These are phyloP conservation scores for Aspergillus indologenus DNA, from an alignment of 495 filamentous ascomycete genomes.

Conservation along the genomic window DNA sequence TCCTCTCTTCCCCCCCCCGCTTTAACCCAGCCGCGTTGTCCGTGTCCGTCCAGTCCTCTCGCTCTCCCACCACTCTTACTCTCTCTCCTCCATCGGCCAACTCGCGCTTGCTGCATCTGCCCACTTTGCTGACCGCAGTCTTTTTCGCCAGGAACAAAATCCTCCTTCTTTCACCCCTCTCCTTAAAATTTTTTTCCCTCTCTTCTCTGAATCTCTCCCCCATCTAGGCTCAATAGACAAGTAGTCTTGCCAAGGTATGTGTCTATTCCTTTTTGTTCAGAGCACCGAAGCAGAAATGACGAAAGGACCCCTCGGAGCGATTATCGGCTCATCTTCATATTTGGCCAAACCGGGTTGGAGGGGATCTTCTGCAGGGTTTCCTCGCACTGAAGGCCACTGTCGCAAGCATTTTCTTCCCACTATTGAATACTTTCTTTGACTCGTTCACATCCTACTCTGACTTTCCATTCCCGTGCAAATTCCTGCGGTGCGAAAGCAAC, in stretches of 20 bases:
- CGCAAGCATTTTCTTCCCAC: neutral
- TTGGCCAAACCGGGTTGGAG: neutral
- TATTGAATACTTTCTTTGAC: neutral
- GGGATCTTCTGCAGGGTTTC: conserved; percentile 3
- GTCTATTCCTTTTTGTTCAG: neutral
- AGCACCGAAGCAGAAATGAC: neutral
- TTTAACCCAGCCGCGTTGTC: neutral
- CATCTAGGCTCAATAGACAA: neutral
- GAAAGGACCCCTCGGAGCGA: neutral
- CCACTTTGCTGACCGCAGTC: neutral
- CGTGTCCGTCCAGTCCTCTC: neutral
- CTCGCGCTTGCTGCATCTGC: neutral
- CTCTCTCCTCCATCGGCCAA: neutral
- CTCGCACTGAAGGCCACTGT: neutral
- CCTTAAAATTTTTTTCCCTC: too few relatives aligned
- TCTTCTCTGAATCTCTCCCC: neutral
- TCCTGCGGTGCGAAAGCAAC: too few relatives aligned
- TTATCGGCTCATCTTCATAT: neutral
- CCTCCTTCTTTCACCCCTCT: neutral
- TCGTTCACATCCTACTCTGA: neutral
- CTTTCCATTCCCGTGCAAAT: neutral
- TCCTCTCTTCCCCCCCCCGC: neutral
- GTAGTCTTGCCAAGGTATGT: neutral
- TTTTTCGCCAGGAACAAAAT: neutral
- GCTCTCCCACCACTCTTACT: neutral